Evolutionary conservation across 2,329 filamentous ascomycete species (phyloP).

Genomic region (Xylariaceae sp.): DNA sequence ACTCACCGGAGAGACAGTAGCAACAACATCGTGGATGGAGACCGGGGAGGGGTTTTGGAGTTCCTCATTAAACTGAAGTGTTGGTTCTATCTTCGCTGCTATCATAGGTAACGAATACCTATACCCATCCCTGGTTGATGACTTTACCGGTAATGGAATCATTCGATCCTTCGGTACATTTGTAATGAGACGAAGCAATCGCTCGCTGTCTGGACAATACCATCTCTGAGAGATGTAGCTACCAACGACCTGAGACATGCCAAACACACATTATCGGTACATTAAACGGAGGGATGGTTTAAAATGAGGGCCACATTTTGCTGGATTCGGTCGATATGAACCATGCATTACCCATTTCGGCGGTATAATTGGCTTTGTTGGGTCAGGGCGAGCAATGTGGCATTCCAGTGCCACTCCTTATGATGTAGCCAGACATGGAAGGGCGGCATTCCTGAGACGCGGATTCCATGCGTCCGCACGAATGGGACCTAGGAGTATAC

Average conservation of each 20-base stretch:
- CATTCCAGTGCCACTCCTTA: conserved; percentile 8
- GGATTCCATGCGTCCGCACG: background rate
- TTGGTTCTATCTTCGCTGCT: conserved; percentile 6
- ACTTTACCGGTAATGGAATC: background rate
- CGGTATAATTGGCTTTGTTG: conserved; percentile 25
- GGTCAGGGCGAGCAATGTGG: background rate
- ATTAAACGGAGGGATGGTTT: background rate
- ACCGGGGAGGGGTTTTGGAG: too few relatives aligned
- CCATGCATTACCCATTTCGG: conserved; percentile 4
- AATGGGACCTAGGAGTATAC: background rate
- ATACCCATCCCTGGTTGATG: background rate
- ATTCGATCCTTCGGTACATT: background rate
- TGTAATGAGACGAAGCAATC: background rate
- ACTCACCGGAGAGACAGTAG: too few relatives aligned
- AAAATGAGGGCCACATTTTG: background rate
- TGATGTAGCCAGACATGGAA: background rate
- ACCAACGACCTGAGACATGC: conserved; percentile 25
- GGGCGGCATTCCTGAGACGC: background rate
- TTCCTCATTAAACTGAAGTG: conserved; percentile 18
- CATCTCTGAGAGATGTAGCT: background rate
- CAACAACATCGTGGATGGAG: too few relatives aligned
- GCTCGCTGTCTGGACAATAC: background rate
- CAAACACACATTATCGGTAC: conserved; percentile 15
- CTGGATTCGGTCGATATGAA: conserved; percentile 8
- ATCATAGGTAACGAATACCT: conserved; percentile 3